Evolutionary conservation across 2,329 filamentous ascomycete species (phyloP).

Genomic region (Zalaria obscura): DNA sequence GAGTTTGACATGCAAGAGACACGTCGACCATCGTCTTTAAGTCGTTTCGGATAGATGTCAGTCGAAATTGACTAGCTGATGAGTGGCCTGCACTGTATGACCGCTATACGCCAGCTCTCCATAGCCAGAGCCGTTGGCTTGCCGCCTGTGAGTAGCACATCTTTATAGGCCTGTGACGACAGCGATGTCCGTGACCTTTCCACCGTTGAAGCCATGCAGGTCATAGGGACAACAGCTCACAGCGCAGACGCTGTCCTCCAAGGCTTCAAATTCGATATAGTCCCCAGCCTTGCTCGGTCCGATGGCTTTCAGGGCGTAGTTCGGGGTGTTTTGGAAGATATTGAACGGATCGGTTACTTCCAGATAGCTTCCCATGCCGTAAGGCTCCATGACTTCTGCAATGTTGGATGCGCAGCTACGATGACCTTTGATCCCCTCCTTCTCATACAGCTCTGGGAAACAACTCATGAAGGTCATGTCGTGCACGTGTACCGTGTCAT

Average conservation of each 20-base stretch:
- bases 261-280: conserved; percentile 23
- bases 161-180: conserved; percentile 14
- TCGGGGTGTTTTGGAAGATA: conserved; percentile 26
- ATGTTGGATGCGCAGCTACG: conserved; percentile 23
- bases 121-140: too few species aligned
- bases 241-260: conserved; percentile 20
- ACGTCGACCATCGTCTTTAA: too few species aligned
- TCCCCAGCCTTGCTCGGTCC: conserved; percentile 23
- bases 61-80: too few species aligned
- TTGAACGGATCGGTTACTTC: conserved; percentile 25
- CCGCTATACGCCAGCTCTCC: too few species aligned
- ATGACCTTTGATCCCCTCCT: conserved; percentile 18
- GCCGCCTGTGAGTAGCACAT: neutral
- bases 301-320: conserved; percentile 22
- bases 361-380: conserved; percentile 19
- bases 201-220: conserved; percentile 22
- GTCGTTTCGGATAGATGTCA: too few species aligned
- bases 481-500: conserved; percentile 25
- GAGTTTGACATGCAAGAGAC: too few species aligned
- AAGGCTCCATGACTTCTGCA: conserved; percentile 21
- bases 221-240: conserved; percentile 26
- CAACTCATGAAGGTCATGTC: conserved; percentile 27
- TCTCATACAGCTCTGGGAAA: conserved; percentile 22
- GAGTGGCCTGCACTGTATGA: too few species aligned
- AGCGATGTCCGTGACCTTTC: conserved; percentile 22